These are phyloP conservation scores for Purpureocillium takamizusanense DNA, from an alignment of 2,329 filamentous ascomycete species.

Conservation along the genomic window DNA sequence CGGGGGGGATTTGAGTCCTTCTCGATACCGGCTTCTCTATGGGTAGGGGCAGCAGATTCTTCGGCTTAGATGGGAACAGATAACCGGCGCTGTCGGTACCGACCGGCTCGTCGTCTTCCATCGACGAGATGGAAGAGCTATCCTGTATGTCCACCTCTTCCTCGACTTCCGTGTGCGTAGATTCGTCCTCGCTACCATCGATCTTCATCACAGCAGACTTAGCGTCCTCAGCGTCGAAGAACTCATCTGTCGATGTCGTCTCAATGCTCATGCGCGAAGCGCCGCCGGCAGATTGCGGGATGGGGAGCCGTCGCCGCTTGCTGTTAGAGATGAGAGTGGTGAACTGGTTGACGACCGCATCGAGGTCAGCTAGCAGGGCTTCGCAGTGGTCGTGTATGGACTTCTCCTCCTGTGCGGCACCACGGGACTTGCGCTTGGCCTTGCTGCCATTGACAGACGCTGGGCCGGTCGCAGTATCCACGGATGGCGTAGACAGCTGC, in stretches of 20 bases:
- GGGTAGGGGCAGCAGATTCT: slow-evolving; percentile 69
- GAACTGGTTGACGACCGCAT: slow-evolving; percentile 76
- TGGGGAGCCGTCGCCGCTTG: slow-evolving; percentile 62
- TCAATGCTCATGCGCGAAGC: slow-evolving; percentile 61
- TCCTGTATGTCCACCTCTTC: slow-evolving; percentile 23
- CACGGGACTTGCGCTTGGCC: slow-evolving; percentile 26
- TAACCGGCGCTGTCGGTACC: slow-evolving; percentile 49
- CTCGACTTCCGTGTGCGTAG: slow-evolving; percentile 8
- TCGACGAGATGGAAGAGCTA: slow-evolving; percentile 50
- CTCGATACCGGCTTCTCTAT: slow-evolving; percentile 55
- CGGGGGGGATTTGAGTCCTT: slow-evolving; percentile 60
- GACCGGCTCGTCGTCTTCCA: slow-evolving; percentile 48
- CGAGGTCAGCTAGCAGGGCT: slow-evolving; percentile 74
- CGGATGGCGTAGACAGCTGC: slow-evolving; percentile 18
- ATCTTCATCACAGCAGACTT: slow-evolving; percentile 67
- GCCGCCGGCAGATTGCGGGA: slow-evolving; percentile 37
- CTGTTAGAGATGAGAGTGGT: slow-evolving; percentile 66
- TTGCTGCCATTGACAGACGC: slow-evolving; percentile 21
- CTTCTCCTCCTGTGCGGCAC: slow-evolving; percentile 42
- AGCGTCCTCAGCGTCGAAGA: slow-evolving; percentile 77
- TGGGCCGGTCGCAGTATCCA: slow-evolving; percentile 22
- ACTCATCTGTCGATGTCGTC: slow-evolving; percentile 75
- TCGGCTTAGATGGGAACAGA: slow-evolving; percentile 69
- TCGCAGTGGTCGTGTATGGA: slow-evolving; percentile 75
- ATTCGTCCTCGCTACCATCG: slow-evolving; percentile 58